phyloP scores from a whole-genome alignment of 108 stramenopile genomes.

The Nitzschia sp. region DNA sequence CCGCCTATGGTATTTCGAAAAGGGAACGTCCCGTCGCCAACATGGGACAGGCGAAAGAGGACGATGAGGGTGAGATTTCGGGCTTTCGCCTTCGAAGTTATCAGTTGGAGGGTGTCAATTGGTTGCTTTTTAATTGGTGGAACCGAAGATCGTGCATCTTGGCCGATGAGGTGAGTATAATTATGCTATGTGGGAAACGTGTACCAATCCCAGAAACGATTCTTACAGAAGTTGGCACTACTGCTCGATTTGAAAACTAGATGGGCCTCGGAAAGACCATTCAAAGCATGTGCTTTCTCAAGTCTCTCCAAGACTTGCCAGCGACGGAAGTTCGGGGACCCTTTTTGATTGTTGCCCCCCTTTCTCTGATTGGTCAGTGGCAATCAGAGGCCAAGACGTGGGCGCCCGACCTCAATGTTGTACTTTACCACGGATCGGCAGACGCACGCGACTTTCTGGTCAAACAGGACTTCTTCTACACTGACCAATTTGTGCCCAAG shows the following conservation, averaged over 20 bases:
- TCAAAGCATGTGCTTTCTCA: constrained; percentile 76
- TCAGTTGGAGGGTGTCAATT: constrained; percentile 96
- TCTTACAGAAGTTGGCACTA: no score
- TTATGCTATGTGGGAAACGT: neutral
- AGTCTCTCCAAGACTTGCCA: constrained; percentile 51
- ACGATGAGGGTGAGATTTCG: constrained; percentile 25
- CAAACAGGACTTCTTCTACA: constrained; percentile 90
- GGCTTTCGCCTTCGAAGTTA: constrained; percentile 89
- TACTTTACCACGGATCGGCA: constrained; percentile 93
- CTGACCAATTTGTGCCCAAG: constrained; percentile 75
- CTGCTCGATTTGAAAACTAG: no score
- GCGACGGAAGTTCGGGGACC: constrained; percentile 75
- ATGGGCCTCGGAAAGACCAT: constrained; percentile 90
- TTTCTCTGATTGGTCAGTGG: constrained; percentile 93
- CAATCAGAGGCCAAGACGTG: constrained; percentile 89
- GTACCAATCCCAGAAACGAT: no score
- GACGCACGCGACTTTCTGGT: constrained; percentile 85
- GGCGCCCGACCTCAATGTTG: constrained; percentile 93
- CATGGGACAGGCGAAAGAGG: constrained; percentile 32
- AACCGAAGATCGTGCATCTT: constrained; percentile 92
- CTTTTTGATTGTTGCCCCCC: constrained; percentile 92
- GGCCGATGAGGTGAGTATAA: constrained; percentile 79
- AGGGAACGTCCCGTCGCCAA: constrained; percentile 52
- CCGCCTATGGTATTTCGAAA: constrained; percentile 66
- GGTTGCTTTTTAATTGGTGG: constrained; percentile 95